Base-by-base conservation (phyloP, 192 early-diverging fungal genomes). In the Bifiguratus adelaidae region DNA sequence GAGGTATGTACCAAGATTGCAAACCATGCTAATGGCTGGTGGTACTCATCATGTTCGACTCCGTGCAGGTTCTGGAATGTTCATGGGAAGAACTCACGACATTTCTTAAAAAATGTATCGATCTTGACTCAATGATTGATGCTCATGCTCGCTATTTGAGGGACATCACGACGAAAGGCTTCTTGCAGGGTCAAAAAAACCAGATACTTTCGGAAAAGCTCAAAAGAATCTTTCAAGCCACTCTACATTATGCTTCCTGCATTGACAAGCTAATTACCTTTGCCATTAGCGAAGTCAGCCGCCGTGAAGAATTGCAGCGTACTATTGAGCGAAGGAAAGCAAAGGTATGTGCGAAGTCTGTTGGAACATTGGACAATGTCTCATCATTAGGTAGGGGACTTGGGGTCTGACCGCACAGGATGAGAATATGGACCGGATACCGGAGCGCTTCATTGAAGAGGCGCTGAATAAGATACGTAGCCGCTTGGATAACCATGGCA, bases 71-170 rank as follows among this genome's bases (percentile, higher is more conserved):
- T 6, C 59, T 97, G 21, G 92, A 92, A 65, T 82, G 81, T 40
- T 85, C 89, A 0, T 97, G 94, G 94, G 81, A 78, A 22, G 76
- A 82, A 56, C 72, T 97, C 13, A 48, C 74, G 1, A 68, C 57
- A 20, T 67, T 64, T 13, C 67, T 83, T 15, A 49, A 68, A 13
- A 67, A 65, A 19, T 74, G 69, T 11, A 76, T 74, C 6, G 89
- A 91, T 53, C 62, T 95, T 12, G 89, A 97, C 65, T 60, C 59
- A 7, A 61, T 93, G 44, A 90, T 90, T 26, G 74, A 76, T 22
- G 84, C 80, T 5, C 92, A 97, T 50, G 71, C 70, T 27, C 63
- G 67, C 37, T 97, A 91, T 46, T 60, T 95, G 18, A 63, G 48
- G 2, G 62, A 74, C 20, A 73, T 97, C 35, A 74, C 81, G 2